Percentiles rank a stretch among this genome's conserved stretches.
phyloP scores from a whole-genome alignment of 2,329 filamentous ascomycete species.

The Diplodia corticola region DNA sequence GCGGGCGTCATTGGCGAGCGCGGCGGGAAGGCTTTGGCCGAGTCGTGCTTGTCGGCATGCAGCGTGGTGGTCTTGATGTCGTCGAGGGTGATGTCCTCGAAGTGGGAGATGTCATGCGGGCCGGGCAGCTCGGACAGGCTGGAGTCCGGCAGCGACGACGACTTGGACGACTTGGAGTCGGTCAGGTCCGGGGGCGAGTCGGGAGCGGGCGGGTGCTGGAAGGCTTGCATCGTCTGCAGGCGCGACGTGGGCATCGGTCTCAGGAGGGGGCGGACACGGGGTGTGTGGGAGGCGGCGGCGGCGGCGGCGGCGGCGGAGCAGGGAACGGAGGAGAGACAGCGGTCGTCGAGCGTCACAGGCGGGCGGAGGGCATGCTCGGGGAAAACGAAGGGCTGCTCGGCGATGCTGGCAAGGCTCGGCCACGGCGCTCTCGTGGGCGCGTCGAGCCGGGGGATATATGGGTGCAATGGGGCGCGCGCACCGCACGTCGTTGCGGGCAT shows the following conservation, averaged over 20 bases:
- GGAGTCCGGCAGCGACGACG: slow-evolving; percentile 81
- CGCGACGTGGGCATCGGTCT: slow-evolving; percentile 34
- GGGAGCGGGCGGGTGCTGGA: slow-evolving; percentile 49
- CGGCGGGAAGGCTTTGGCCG: slow-evolving; percentile 15
- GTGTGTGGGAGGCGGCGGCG: slow-evolving; percentile 23
- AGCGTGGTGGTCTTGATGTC: slow-evolving; percentile 55
- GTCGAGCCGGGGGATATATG: slow-evolving; percentile 26
- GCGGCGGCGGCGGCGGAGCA: slow-evolving; percentile 23
- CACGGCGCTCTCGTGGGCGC: slow-evolving; percentile 30
- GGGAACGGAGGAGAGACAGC: slow-evolving; percentile 29
- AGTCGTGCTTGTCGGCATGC: slow-evolving; percentile 15
- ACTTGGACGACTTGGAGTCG: slow-evolving; percentile 84
- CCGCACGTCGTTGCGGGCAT: slow-evolving; percentile 23
- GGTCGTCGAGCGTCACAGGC: slow-evolving; percentile 34
- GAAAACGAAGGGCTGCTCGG: slow-evolving; percentile 28
- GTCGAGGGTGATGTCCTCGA: slow-evolving; percentile 90
- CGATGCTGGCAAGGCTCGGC: slow-evolving; percentile 36
- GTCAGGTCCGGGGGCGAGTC: slow-evolving; percentile 78
- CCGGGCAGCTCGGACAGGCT: slow-evolving; percentile 64
- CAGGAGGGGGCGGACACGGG: slow-evolving; percentile 37
- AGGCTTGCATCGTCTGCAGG: slow-evolving; percentile 24
- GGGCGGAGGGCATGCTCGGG: slow-evolving; percentile 35
- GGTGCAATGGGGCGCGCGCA: slow-evolving; percentile 9
- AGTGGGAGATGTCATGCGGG: slow-evolving; percentile 73
- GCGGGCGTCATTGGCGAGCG: slow-evolving; percentile 20